Conservation (phyloP, 495 filamentous ascomycete genomes). For the Trichoderma parareesei region DNA sequence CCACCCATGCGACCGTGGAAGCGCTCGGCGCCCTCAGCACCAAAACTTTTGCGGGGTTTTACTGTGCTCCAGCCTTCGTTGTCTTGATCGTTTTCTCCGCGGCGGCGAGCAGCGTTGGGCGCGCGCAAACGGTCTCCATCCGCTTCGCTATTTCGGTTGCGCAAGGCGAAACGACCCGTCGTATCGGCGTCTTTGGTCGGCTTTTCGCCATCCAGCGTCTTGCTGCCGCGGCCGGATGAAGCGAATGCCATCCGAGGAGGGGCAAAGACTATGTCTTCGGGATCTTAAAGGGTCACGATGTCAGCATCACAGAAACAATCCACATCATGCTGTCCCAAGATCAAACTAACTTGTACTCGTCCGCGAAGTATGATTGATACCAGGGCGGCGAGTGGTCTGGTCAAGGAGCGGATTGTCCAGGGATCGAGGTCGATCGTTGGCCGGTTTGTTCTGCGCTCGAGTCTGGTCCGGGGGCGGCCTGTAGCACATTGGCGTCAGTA, state of each 20-base stretch:
- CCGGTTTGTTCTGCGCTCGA: constrained; percentile 33
- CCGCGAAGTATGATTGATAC: constrained; percentile 52
- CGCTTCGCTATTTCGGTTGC: constrained; percentile 57
- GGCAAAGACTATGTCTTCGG: constrained; percentile 80
- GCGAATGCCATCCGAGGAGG: constrained; percentile 82
- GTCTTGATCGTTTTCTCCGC: constrained; percentile 42
- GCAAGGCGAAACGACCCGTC: constrained; percentile 58
- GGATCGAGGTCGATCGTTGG: constrained; percentile 35
- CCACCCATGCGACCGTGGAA: constrained; percentile 51
- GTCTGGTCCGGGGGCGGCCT: constrained; percentile 37
- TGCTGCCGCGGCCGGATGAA: constrained; percentile 55
- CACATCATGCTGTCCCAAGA: constrained; percentile 11
- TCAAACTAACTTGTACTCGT: constrained; percentile 40
- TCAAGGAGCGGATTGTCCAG: constrained; percentile 35
- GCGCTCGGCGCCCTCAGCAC: constrained; percentile 52
- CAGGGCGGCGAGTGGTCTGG: constrained; percentile 48
- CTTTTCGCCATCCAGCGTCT: constrained; percentile 46
- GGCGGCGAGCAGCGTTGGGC: constrained; percentile 38
- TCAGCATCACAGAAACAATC: constrained; percentile 6
- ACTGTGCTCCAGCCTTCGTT: constrained; percentile 53
- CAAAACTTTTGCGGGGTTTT: constrained; percentile 58
- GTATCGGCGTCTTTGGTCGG: constrained; percentile 42
- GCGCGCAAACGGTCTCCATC: constrained; percentile 46
- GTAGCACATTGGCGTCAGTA: neutral
- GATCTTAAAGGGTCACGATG: constrained; percentile 28